Percentiles rank a stretch among this genome's conserved stretches.
These are phyloP conservation scores for Caryopteris hybrid DNA, from an alignment of 305 asterid genomes.

Conservation along the genomic window DNA sequence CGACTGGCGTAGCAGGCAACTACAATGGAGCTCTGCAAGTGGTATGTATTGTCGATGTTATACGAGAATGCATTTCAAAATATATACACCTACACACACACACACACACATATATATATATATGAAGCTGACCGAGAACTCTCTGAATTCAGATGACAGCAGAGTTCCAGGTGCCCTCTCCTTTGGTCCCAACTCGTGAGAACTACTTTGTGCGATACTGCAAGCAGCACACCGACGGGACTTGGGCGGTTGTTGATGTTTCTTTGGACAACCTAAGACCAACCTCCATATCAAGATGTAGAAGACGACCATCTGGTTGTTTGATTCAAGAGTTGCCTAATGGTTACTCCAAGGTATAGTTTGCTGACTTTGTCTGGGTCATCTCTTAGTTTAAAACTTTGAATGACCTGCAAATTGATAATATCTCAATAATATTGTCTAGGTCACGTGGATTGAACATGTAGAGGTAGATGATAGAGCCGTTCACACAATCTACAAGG, in stretches of 20 bases:
- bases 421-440: not conserved
- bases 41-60: slow-evolving; percentile 24
- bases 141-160: slow-evolving; percentile 73
- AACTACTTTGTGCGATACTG: slow-evolving; percentile 83
- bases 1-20: slow-evolving; percentile 76
- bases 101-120: too few species aligned
- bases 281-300: slow-evolving; percentile 52
- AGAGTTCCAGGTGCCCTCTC: slow-evolving; percentile 91
- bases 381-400: not conserved
- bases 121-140: too few species aligned
- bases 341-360: slow-evolving; percentile 92
- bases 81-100: too few species aligned
- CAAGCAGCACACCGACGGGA: slow-evolving; percentile 79
- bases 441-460: slow-evolving; percentile 93
- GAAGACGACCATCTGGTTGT: slow-evolving; percentile 94
- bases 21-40: slow-evolving; percentile 75
- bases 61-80: not conserved
- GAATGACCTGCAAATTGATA: too few species aligned
- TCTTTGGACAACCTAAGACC: slow-evolving; percentile 79
- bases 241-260: slow-evolving; percentile 96
- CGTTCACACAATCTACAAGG: slow-evolving; percentile 72
- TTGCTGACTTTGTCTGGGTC: too few species aligned
- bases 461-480: slow-evolving; percentile 90
- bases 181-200: slow-evolving; percentile 87
- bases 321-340: slow-evolving; percentile 89